Conservation (phyloP, 345 rosid genomes). For the Turritis glabra region DNA sequence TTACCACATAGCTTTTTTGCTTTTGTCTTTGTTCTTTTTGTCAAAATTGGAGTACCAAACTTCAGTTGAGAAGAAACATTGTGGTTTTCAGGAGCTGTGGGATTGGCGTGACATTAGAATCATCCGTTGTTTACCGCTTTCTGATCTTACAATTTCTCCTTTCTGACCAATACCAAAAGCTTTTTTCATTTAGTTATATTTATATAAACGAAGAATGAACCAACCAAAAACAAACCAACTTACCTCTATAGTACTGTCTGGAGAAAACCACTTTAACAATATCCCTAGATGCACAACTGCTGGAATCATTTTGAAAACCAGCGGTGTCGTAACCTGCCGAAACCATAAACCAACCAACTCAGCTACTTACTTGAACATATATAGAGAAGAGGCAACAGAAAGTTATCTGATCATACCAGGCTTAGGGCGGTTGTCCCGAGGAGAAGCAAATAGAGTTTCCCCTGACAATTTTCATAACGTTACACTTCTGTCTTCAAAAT, state of each 20-base stretch:
- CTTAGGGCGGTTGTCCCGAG: slow-evolving; percentile 92
- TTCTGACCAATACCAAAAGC: slow-evolving; percentile 40
- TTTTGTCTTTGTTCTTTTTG: neutral
- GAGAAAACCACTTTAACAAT: slow-evolving; percentile 50
- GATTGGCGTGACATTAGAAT: slow-evolving; percentile 34
- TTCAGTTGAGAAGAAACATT: slow-evolving; percentile 22
- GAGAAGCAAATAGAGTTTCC: slow-evolving; percentile 72
- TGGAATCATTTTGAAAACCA: slow-evolving; percentile 55
- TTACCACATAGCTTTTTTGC: neutral
- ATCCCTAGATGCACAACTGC: slow-evolving; percentile 50
- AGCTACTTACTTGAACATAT: slow-evolving; percentile 6
- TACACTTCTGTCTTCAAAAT: slow-evolving; percentile 6
- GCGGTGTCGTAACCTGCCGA: slow-evolving; percentile 53
- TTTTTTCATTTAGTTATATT: neutral
- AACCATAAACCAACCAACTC: slow-evolving; percentile 14
- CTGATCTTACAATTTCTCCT: slow-evolving; percentile 49
- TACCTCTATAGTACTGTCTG: slow-evolving; percentile 48
- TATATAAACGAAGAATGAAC: slow-evolving; percentile 9
- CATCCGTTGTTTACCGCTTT: slow-evolving; percentile 40
- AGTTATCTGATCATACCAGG: slow-evolving; percentile 51
- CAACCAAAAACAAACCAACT: neutral
- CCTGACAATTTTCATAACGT: slow-evolving; percentile 44
- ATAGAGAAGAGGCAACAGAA: neutral
- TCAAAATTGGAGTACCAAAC: slow-evolving; percentile 21
- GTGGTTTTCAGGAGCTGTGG: slow-evolving; percentile 26